These are phyloP conservation scores for Hyaloraphidium curvatum DNA, from an alignment of 192 early-diverging fungal genomes.

Conservation along the genomic window DNA sequence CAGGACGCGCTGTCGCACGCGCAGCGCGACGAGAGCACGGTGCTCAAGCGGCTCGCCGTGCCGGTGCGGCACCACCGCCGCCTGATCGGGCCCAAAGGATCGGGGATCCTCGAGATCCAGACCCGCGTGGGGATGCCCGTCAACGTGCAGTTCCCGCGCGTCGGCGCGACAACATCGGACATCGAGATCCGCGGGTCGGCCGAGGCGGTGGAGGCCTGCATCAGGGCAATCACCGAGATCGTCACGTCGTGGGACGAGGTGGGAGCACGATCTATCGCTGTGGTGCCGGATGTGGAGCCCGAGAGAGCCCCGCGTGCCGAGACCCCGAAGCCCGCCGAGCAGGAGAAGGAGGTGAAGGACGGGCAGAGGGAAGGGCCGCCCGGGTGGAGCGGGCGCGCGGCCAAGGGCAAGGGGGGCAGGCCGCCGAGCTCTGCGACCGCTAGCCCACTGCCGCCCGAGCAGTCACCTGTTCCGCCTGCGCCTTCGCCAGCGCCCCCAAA, in stretches of 20 bases:
- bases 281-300: background rate
- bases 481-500: background rate
- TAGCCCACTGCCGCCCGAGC: background rate
- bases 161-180: background rate
- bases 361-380: background rate
- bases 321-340: background rate
- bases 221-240: too few relatives aligned
- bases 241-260: background rate
- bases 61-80: background rate
- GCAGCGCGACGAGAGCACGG: background rate
- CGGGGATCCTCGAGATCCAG: background rate
- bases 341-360: background rate
- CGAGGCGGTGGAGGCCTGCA: background rate
- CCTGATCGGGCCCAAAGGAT: background rate
- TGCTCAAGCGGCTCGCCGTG: background rate
- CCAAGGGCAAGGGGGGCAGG: background rate
- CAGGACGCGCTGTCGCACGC: too few relatives aligned
- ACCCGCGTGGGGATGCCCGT: background rate
- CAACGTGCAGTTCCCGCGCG: background rate
- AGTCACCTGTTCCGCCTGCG: background rate
- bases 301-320: background rate
- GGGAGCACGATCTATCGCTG: background rate
- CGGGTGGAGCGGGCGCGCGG: conserved; percentile 2
- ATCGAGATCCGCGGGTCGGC: background rate
- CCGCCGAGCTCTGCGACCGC: background rate